phyloP scores from a whole-genome alignment of 352 stramenopile species.

The Phytopythium sindhum region DNA sequence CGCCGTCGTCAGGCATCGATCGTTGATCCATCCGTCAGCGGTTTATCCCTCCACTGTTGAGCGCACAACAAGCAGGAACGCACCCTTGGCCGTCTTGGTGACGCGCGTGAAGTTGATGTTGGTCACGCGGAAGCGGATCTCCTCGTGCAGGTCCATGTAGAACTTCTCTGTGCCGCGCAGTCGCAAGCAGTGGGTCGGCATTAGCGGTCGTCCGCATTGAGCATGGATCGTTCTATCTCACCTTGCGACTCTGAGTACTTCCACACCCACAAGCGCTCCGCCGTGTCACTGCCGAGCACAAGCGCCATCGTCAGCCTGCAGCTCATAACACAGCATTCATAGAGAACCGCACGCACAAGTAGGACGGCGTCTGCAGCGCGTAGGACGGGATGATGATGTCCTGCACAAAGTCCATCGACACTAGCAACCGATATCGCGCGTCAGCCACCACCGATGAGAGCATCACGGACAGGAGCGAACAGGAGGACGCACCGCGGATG shows the following conservation, averaged over 20 bases:
- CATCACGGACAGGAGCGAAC: no score
- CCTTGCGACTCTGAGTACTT: constrained; percentile 83
- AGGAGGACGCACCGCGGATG: constrained; percentile 54
- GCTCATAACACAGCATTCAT: background rate
- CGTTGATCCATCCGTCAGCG: background rate
- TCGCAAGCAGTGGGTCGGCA: background rate
- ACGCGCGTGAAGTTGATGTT: constrained; percentile 89
- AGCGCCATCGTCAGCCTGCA: background rate
- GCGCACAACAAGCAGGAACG: background rate
- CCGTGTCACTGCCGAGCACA: constrained; percentile 45
- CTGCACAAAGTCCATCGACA: constrained; percentile 90
- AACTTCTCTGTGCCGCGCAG: constrained; percentile 55
- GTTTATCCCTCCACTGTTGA: background rate
- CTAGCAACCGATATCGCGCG: no score
- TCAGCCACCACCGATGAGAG: no score
- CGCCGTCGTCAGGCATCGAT: background rate
- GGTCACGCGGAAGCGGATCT: constrained; percentile 84
- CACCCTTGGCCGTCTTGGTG: constrained; percentile 83
- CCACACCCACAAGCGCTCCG: constrained; percentile 81
- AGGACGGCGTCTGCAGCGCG: constrained; percentile 83
- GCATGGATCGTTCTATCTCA: constrained; percentile 7
- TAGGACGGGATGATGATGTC: constrained; percentile 89
- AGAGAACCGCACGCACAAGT: constrained; percentile 49
- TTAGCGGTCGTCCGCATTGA: no score
- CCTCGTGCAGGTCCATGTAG: constrained; percentile 87